These are phyloP conservation scores for Polygonum maritimum DNA, from an alignment of 148 eudicot genomes.

Conservation along the genomic window DNA sequence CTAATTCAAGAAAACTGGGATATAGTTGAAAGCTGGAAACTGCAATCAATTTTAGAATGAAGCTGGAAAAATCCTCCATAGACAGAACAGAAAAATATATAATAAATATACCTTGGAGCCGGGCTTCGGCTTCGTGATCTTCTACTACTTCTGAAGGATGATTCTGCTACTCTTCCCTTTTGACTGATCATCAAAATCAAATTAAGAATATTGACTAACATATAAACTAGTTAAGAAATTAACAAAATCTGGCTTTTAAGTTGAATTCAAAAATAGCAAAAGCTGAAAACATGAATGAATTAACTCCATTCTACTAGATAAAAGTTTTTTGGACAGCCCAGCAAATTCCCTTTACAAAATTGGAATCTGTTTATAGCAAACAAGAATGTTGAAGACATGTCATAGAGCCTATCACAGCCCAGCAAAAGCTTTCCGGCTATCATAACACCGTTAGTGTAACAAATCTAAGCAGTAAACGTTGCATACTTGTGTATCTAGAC, in stretches of 20 bases:
- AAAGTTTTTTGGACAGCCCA: neutral
- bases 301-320: neutral
- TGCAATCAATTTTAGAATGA: neutral
- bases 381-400: neutral
- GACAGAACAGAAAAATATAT: neutral
- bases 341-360: neutral
- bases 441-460: neutral
- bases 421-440: neutral
- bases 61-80: neutral
- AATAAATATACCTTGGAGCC: slow-evolving; percentile 20
- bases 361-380: neutral
- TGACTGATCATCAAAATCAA: slow-evolving; percentile 15
- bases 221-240: neutral
- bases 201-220: neutral
- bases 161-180: slow-evolving; percentile 31
- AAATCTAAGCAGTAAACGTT: neutral
- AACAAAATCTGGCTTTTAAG: neutral
- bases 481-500: neutral
- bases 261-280: neutral
- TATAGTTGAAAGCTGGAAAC: neutral
- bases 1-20: neutral
- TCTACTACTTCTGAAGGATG: slow-evolving; percentile 16
- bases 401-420: neutral
- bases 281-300: neutral
- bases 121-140: slow-evolving; percentile 54